phyloP scores from a whole-genome alignment of 306 rosid species.

The Quercus bicolor region DNA sequence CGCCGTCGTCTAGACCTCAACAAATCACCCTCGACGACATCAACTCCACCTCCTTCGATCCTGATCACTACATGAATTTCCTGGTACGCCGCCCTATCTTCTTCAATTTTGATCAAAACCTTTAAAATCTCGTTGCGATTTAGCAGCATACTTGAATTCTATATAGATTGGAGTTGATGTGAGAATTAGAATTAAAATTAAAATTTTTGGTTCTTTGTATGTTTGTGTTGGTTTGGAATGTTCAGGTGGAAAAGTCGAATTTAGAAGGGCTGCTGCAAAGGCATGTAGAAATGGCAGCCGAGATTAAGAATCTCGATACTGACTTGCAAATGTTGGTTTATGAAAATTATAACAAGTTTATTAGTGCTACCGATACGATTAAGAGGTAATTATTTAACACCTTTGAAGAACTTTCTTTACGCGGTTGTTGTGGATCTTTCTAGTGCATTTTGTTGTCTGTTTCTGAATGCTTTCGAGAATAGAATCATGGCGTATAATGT shows the following conservation, averaged over 20 bases:
- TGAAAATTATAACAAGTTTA: constrained; percentile 89
- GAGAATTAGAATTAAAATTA: background rate
- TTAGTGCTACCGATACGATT: constrained; percentile 86
- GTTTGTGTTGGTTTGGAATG: constrained; percentile 1
- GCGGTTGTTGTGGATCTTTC: background rate
- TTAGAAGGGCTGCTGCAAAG: constrained; percentile 80
- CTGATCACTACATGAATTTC: constrained; percentile 82
- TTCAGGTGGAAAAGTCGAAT: constrained; percentile 61
- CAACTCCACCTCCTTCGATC: constrained; percentile 69
- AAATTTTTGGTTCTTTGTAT: background rate
- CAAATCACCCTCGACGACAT: constrained; percentile 65
- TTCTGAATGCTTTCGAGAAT: background rate
- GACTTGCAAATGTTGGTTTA: constrained; percentile 92
- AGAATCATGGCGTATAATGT: too few species aligned
- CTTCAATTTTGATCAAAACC: background rate
- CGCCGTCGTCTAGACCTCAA: constrained; percentile 29
- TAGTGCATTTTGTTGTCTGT: background rate
- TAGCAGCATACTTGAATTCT: too few species aligned
- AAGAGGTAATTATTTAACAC: constrained; percentile 44
- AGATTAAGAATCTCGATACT: constrained; percentile 97
- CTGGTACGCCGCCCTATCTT: constrained; percentile 41
- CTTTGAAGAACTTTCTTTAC: background rate
- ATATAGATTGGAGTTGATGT: background rate
- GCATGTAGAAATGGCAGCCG: constrained; percentile 89
- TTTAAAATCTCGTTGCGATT: background rate